A percentile compares a stretch with the other conserved stretches of the same genome.
These are phyloP conservation scores for Entomortierella lignicola DNA, from an alignment of 192 early-diverging fungal genomes.

Conservation along the genomic window DNA sequence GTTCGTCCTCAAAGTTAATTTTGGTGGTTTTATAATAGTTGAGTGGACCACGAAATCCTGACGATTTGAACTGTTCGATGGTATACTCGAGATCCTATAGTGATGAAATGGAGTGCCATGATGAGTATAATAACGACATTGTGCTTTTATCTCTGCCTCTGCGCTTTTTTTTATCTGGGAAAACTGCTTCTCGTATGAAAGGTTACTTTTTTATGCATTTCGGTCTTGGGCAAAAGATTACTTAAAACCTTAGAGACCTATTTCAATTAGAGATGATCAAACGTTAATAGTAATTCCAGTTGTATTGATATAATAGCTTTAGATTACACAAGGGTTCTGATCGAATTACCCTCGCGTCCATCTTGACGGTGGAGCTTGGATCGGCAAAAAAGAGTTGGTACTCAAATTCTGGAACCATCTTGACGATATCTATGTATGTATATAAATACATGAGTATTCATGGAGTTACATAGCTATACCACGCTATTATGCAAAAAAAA, in stretches of 20 bases:
- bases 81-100: constrained; percentile 46
- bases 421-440: constrained; percentile 29
- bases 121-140: not conserved
- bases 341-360: constrained; percentile 3
- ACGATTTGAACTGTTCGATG: constrained; percentile 21
- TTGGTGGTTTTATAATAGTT: constrained; percentile 57
- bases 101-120: not conserved
- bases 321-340: not conserved
- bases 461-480: too few relatives aligned
- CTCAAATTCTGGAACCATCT: constrained; percentile 26
- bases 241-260: not conserved
- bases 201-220: constrained; percentile 2
- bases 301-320: not conserved
- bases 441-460: too few relatives aligned
- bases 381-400: constrained; percentile 36
- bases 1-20: constrained; percentile 56
- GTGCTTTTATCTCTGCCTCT: not conserved
- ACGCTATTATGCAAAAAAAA: too few relatives aligned
- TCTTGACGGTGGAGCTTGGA: constrained; percentile 8
- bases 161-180: not conserved
- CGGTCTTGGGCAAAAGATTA: not conserved
- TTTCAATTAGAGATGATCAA: too few relatives aligned
- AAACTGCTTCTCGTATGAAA: too few relatives aligned
- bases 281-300: too few relatives aligned
- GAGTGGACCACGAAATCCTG: constrained; percentile 48